Base-by-base conservation (phyloP, 140 eudicot species). In the Oenanthe javanica region DNA sequence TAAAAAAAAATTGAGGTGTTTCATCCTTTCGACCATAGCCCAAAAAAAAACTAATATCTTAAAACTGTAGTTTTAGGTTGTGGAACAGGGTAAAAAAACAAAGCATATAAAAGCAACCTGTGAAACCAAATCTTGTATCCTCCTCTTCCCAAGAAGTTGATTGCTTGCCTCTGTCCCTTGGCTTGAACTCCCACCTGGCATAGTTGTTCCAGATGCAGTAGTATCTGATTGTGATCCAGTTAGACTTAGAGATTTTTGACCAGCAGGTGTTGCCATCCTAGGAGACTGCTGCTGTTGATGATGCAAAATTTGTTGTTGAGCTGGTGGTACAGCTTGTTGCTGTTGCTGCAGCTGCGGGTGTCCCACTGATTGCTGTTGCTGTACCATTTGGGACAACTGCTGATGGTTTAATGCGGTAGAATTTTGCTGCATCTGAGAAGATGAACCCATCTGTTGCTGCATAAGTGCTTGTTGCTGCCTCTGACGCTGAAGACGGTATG, bases 211-310 rank as follows among this genome's bases (percentile, higher is more conserved):
- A 31, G 31, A 31, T 31, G 31, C 31, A 31, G 31, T 31, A 31
- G 31, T 31, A 31, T 31, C 31, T 31, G 31, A 1, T 31, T 31
- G 31, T 31, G 31, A 31, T 31, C 1, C 31, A 31, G 31, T 31
- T 31, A 31, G 31, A 31, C 31, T 93, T 15, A 93, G 57, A 36
- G 98, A 84, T 77, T 88, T 91, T 82, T 93, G 98, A 79, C 96
- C 96, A 4, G 90, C 85, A 8, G 97, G 92, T 45, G 84, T 91
- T 54, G 81, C 93, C 79, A 87, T 81, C 74, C 92, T 89, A 9
- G 97, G 93, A n/a, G 98, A 88, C 86, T 88, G 91, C 82, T 89
- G 98, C 83, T 87, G 88, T 48, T 84, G 90, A 38, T 82, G 87
- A 38, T 78, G 81, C 81, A 73, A 73, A 45, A 73, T 43, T 9